A percentile compares a stretch with the other conserved stretches of the same genome.
Conservation (phyloP, 2,329 filamentous ascomycete species). For the Fusarium nelsonii region DNA sequence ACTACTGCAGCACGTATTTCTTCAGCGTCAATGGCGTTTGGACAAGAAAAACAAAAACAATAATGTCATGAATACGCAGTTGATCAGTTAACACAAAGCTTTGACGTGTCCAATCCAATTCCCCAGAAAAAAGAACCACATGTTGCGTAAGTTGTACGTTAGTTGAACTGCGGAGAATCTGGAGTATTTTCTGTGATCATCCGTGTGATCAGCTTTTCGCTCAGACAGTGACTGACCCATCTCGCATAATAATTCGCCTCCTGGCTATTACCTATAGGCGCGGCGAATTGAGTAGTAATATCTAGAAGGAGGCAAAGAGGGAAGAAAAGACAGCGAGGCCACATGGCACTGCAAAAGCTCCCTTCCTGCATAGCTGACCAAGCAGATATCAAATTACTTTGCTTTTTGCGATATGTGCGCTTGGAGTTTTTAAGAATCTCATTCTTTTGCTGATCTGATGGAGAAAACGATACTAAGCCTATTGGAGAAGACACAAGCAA, state of each 20-base stretch:
- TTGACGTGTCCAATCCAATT: conserved; percentile 12
- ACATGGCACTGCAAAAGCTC: conserved; percentile 12
- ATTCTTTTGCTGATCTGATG: conserved; percentile 1
- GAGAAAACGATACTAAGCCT: conserved; percentile 35
- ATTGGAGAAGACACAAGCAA: background rate
- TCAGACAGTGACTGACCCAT: conserved; percentile 3
- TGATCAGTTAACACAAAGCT: conserved; percentile 7
- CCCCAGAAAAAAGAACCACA: conserved; percentile 25
- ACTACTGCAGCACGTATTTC: conserved; percentile 6
- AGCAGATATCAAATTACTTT: conserved; percentile 18
- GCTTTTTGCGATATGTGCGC: conserved; percentile 36
- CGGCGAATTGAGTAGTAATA: background rate
- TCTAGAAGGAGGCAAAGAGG: background rate
- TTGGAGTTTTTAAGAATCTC: conserved; percentile 16
- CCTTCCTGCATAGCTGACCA: conserved; percentile 1
- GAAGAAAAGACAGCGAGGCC: conserved; percentile 21
- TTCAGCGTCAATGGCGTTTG: conserved; percentile 45
- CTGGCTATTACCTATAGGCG: background rate
- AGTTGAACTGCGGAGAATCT: conserved; percentile 22
- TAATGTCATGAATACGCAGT: background rate
- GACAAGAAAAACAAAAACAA: conserved; percentile 12
- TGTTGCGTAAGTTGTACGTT: conserved; percentile 7
- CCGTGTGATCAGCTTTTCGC: conserved; percentile 13
- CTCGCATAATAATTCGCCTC: conserved; percentile 1
- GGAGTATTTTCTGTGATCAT: conserved; percentile 24